Evolutionary conservation across 2,329 filamentous ascomycete genomes (phyloP), one percentile per base, ranked within the genome.

Genomic region (Clathrospora elynae): DNA sequence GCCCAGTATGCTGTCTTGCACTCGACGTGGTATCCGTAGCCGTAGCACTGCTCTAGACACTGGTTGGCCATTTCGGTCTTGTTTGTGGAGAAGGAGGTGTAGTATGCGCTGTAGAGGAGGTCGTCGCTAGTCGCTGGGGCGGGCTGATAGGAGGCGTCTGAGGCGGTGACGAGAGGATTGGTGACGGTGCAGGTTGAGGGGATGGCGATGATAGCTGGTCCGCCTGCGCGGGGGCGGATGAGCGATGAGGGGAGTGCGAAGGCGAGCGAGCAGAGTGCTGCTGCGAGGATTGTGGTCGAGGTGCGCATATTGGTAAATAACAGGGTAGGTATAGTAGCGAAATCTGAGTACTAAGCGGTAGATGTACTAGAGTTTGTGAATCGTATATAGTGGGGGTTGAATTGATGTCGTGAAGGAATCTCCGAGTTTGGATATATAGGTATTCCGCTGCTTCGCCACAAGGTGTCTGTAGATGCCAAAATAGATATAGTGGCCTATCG

Each of bases 11-110:
- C 66, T 6, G 58, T 57, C 41, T 66, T 65, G 55, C 72, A 74
- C 25, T 67, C 50, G 7, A 49, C 51, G n/a, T 45, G 44, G 26
- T 62, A 53, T 8, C 71, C 71, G 31, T 67, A 70, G 9, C 71
- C 71, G 40, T 73, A 69, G 55, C 72, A 74, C 46, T 73, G 71
- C 46, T 73, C 38, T 3, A 67, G 57, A 46, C 71, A 73, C 36
- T 69, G 62, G 38, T 59, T 36, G 10, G 60, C 61, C 56, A 64
- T 52, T 22, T 46, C 43, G 2, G 55, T 62, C 11, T 30, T 57
- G 49, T 67, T 62, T 12, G 59, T 46, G 2, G 63, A 50, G 26
- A 51, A 51, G 3, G 62, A 51, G 12, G 64, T 58, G 46, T 71
- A 73, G 56, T 68, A 68, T 9, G 61, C 53, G 49, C 60, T 46